Evolutionary conservation across 2,329 filamentous ascomycete genomes (phyloP), one percentile per base, ranked within the genome.

Genomic region (Fusarium pininemorale): DNA sequence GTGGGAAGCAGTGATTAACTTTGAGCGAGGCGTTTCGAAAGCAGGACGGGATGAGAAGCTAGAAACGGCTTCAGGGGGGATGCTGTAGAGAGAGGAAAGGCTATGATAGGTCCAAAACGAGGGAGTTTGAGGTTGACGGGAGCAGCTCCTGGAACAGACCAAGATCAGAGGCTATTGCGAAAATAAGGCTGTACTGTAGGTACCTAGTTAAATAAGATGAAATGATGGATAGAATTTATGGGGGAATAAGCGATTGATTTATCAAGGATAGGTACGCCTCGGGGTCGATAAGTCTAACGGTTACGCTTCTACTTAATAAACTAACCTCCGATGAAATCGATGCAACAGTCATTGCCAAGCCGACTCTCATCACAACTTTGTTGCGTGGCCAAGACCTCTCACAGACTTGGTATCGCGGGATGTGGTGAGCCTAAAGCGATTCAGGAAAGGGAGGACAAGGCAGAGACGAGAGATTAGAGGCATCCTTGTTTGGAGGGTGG

Each of bases 341-440:
- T 42, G 42, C 32, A 66, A 66, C 32, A 37, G 42, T 51, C 38
- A 38, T 55, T 30, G 68, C 70, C 70, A 73, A 73, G 70, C 70
- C 35, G 37, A 41, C 20, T 41, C 53, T 66, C 51, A 62, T 64
- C 42, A 42, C 62, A 16, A 32, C 18, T 44, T 44, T 48, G 64
- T 72, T 74, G 62, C 71, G 58, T 44, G 42, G 71, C 71, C 71
- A 74, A 74, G 71, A 47, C 28, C 66, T 60, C 41, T 45, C 32
- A 50, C 32, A 68, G 50, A 37, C 44, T 59, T 24, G 48, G 64
- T 70, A 68, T 74, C 72, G 72, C 58, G 62, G 57, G 68, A 74
- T 63, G 35, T 45, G 35, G 59, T 58, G 56, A 58, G 42, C 42
- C 56, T 47, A 59, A 41, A 56, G 35, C 55, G 41, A 41, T 42